phyloP scores from a whole-genome alignment of 441 rosid species.

The Sinapis alba region DNA sequence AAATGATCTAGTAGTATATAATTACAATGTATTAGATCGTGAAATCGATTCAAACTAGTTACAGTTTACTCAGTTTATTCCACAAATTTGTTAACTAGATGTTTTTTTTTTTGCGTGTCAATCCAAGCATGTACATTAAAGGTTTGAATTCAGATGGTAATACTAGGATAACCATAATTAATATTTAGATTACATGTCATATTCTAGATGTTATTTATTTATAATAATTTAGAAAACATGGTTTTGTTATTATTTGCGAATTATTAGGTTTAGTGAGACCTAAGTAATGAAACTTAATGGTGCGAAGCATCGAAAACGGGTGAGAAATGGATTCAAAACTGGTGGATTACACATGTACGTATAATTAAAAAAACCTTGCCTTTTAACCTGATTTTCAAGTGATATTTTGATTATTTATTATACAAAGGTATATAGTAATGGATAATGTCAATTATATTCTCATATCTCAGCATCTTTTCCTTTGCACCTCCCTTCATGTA shows the following conservation, averaged over 20 bases:
- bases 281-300: constrained; percentile 9
- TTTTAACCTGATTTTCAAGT: constrained; percentile 33
- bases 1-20: no score
- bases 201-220: not conserved
- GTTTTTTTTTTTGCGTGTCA: not conserved
- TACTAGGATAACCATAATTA: not conserved
- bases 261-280: constrained; percentile 3
- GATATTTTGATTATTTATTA: not conserved
- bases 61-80: not conserved
- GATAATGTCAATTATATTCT: constrained; percentile 24
- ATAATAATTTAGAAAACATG: not conserved
- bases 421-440: constrained; percentile 2
- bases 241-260: not conserved
- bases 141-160: not conserved
- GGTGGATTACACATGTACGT: constrained; percentile 32
- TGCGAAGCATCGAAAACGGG: constrained; percentile 22
- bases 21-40: not conserved
- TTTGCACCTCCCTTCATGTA: constrained; percentile 29
- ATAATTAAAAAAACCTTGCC: constrained; percentile 15
- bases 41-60: not conserved
- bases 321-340: constrained; percentile 1
- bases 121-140: not conserved
- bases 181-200: not conserved
- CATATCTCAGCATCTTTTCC: constrained; percentile 11
- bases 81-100: not conserved